Evolutionary conservation across 495 filamentous ascomycete genomes (phyloP).

Genomic region (Penicillium psychrofluorescens): DNA sequence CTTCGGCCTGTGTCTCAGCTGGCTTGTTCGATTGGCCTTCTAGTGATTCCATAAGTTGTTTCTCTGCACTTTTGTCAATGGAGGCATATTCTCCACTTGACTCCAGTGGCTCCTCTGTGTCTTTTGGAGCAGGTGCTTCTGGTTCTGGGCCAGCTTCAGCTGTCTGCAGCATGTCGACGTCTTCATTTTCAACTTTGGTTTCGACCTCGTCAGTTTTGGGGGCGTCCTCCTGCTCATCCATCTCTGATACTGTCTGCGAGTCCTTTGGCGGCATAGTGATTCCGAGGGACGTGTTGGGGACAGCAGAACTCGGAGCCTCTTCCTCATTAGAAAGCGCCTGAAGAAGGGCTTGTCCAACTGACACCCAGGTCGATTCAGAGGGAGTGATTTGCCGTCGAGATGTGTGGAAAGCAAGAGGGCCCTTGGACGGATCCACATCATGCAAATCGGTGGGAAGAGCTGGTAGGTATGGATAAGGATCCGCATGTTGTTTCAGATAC

Average conservation of each 20-base stretch:
- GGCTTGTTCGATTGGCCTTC: constrained; percentile 26
- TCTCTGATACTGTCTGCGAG: constrained; percentile 9
- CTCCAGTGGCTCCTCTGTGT: constrained; percentile 9
- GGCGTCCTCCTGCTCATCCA: constrained; percentile 8
- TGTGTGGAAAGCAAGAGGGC: constrained; percentile 20
- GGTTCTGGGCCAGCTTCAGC: constrained; percentile 6
- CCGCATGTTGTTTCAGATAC: constrained; percentile 57
- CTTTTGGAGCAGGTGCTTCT: constrained; percentile 3
- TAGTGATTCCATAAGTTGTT: constrained; percentile 34
- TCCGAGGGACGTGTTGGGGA: constrained; percentile 29
- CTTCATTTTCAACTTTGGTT: constrained; percentile 3
- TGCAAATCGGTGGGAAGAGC: constrained; percentile 34
- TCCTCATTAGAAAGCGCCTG: constrained; percentile 39
- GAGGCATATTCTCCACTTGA: constrained; percentile 30
- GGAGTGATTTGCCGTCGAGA: constrained; percentile 25
- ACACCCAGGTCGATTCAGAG: constrained; percentile 42
- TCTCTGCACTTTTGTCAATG: constrained; percentile 35
- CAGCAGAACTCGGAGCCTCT: constrained; percentile 21
- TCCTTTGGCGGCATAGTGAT: constrained; percentile 28
- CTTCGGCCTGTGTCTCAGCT: constrained; percentile 11
- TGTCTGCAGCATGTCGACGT: constrained; percentile 8
- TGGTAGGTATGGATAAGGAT: constrained; percentile 73
- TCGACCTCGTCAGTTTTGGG: constrained; percentile 6
- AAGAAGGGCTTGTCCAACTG: constrained; percentile 51
- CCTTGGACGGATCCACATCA: constrained; percentile 17